Evolutionary conservation across 2,329 filamentous ascomycete genomes (phyloP), one percentile per base, ranked within the genome.

Genomic region (Cladosporium phlei): DNA sequence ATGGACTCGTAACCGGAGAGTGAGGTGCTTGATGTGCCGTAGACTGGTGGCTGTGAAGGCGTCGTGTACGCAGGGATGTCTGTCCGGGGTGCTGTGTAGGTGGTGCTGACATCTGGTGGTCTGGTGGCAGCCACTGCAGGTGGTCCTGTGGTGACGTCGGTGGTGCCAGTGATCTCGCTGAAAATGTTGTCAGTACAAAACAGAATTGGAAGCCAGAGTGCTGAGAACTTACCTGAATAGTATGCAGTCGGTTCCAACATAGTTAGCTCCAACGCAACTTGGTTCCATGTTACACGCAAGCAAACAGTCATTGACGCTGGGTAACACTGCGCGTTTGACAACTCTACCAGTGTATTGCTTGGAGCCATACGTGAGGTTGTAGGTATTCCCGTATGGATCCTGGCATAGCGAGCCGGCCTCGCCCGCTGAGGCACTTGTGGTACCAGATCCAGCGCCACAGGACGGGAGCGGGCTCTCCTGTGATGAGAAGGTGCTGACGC

Each of bases 191-290:
- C 17, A 39, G 37, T 25, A 29, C 25, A 10, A 5, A 8, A 16
- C 12, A 9, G 3, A 8, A 16, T 16, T 27, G 35, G 14, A 7
- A 11, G 0, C 12, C 0, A 9, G 7, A 10, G 6, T 2, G 16
- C 2, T 1, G 5, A 20, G 2, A 9, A n/a, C 37, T 11, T 29
- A 39, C 37, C 37, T 39, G 16, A 59, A 55, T 19, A 60, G 28
- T 9, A 56, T 55, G 29, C 58, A 60, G 20, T 55, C 52, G 14
- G 29, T 52, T 5, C 49, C 50, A 21, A 55, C 52, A 37, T 60
- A 59, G 20, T 59, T 59, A 8, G 53, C 49, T n/a, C 51, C 58
- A 19, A 54, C 51, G 37, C 58, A 60, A 4, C 44, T 46, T 14
- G 47, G 7, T 5, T 46, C 53, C 19, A 39, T 17, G 14, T 56